phyloP scores from a whole-genome alignment of 2,329 filamentous ascomycete genomes.

The Colletotrichum sp. region DNA sequence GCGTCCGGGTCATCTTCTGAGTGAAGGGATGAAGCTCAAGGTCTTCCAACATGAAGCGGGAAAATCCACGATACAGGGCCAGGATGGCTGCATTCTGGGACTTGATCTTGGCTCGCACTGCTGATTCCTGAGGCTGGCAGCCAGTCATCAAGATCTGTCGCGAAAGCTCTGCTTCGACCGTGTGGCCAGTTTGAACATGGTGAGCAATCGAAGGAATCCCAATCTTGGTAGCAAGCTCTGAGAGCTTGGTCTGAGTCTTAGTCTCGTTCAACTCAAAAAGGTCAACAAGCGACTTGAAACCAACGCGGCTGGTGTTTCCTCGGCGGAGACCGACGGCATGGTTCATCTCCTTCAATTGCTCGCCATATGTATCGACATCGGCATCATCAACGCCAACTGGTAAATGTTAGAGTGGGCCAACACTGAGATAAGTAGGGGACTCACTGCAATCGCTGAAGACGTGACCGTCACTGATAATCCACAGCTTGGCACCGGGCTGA shows the following conservation, averaged over 20 bases:
- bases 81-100: constrained; percentile 41
- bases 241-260: constrained; percentile 23
- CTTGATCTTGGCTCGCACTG: constrained; percentile 29
- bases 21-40: constrained; percentile 29
- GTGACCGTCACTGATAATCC: constrained; percentile 44
- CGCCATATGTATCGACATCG: constrained; percentile 43
- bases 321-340: constrained; percentile 26
- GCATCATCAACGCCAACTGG: constrained; percentile 47
- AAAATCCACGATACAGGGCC: constrained; percentile 63
- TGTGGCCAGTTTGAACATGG: constrained; percentile 28
- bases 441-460: constrained; percentile 46
- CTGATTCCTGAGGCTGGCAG: constrained; percentile 34
- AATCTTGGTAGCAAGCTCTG: not conserved
- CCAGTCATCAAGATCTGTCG: constrained; percentile 38
- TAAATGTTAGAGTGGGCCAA: not conserved
- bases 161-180: constrained; percentile 31
- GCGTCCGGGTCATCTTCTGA: constrained; percentile 27
- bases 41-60: constrained; percentile 56
- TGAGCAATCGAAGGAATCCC: constrained; percentile 40
- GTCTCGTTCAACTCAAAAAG: constrained; percentile 40
- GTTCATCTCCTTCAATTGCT: constrained; percentile 41
- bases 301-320: constrained; percentile 27
- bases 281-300: constrained; percentile 31
- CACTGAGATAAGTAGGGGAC: not conserved
- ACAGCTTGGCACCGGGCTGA: constrained; percentile 35